Conservation (phyloP, 805 yeast genomes). For the Diddensiella transvaalensis region DNA sequence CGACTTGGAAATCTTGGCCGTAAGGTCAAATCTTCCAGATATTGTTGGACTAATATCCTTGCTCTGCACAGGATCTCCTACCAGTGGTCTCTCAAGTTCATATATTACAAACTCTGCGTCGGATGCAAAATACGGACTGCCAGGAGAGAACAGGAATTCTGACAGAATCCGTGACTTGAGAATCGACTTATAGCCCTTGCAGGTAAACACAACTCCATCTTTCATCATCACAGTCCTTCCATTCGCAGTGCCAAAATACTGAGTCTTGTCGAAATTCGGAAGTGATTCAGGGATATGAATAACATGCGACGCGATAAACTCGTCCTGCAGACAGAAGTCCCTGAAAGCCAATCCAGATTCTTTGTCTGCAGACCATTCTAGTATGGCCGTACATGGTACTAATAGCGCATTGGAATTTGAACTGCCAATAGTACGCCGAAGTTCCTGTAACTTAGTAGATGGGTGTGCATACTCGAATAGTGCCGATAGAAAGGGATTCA, state of each 20-base stretch:
- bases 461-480: conserved; percentile 64
- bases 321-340: conserved; percentile 56
- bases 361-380: conserved; percentile 40
- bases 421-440: conserved; percentile 31
- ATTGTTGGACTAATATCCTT: conserved; percentile 20
- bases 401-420: conserved; percentile 55
- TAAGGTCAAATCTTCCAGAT: conserved; percentile 10
- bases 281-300: conserved; percentile 37
- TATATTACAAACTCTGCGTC: conserved; percentile 56
- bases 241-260: conserved; percentile 25
- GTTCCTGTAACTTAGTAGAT: conserved; percentile 18
- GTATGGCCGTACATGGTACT: conserved; percentile 56
- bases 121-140: conserved; percentile 56
- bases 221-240: conserved; percentile 52
- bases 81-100: conserved; percentile 53
- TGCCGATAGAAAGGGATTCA: conserved; percentile 62
- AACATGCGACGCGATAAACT: conserved; percentile 62
- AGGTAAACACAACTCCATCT: conserved; percentile 52
- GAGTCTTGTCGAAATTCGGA: conserved; percentile 23
- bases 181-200: conserved; percentile 53
- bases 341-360: conserved; percentile 39
- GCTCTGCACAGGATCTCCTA: conserved; percentile 38
- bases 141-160: conserved; percentile 49
- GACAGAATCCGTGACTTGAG: conserved; percentile 43
- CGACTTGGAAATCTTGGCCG: not conserved